Evolutionary conservation across 2,329 filamentous ascomycete species (phyloP), one percentile per base, ranked within the genome.

Genomic region (Harringtonia aguacate): DNA sequence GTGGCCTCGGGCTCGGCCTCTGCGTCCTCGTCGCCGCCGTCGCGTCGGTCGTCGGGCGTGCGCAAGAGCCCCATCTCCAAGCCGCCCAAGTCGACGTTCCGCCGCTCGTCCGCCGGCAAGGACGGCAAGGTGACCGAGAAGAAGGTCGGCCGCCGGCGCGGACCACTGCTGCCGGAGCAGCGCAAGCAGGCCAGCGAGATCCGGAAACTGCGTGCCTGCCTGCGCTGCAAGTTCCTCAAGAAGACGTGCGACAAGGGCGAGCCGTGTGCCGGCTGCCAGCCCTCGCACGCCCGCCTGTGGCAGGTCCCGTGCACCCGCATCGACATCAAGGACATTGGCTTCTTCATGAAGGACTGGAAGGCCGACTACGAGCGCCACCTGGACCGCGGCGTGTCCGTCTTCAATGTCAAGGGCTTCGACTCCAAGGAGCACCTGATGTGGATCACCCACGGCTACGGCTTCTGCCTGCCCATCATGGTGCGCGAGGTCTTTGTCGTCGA

Each of bases 291-390:
- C 50, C 82, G 90, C 51, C 73, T 97, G 42, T 97, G 90, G 90
- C 89, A 95, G 67, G 90, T 97, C 36, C 90, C 90, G 48, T 97
- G 90, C 72, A 97, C 90, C 34, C 85, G 90, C 49, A 95, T 95
- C 58, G 90, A 95, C 63, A 97, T 97, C 72, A 95, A 95, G 75
- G 90, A 97, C 57, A 94, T 97, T 57, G 86, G 81, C 36, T 95
- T 94, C 65, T 97, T 97, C 72, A 92, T 95, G 86, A 95, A 95
- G 72, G 90, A 95, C 64, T 97, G 89, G 89, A 94, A 90, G 67
- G 89, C 88, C 36, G 90, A 97, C 62, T 95, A 92, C 56, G 88
- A 95, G 67, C 83, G 88, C 54, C 89, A 95, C 60, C 77, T 92
- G 54, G 84, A 79, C 50, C 79, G 86, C 46, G 86, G 86, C 44